A percentile compares a stretch with the other conserved stretches of the same genome.
These are phyloP conservation scores for Hypoxylon sp. DNA, from an alignment of 2,329 filamentous ascomycete genomes.

Conservation along the genomic window DNA sequence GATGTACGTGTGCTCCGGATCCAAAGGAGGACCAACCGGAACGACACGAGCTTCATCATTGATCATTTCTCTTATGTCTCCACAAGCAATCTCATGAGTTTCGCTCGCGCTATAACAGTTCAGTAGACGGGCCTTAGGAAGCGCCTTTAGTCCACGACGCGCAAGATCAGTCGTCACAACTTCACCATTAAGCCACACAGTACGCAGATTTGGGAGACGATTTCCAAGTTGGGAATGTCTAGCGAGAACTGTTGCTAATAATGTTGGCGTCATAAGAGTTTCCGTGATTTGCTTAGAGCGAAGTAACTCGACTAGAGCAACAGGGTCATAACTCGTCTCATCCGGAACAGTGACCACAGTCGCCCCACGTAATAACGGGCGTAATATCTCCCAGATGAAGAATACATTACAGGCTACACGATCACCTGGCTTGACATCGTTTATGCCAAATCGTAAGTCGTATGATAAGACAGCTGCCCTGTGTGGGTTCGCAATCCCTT, in stretches of 20 bases:
- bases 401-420: conserved; percentile 91
- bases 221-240: conserved; percentile 76
- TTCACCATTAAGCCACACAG: conserved; percentile 86
- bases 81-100: conserved; percentile 84
- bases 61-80: conserved; percentile 79
- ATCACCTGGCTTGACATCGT: conserved; percentile 79
- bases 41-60: conserved; percentile 76
- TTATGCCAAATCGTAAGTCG: conserved; percentile 77
- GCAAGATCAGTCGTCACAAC: conserved; percentile 85
- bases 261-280: conserved; percentile 86
- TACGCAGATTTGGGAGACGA: conserved; percentile 76
- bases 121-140: conserved; percentile 78
- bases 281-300: conserved; percentile 78
- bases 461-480: conserved; percentile 81
- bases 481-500: conserved; percentile 86
- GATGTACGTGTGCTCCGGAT: conserved; percentile 79
- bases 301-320: conserved; percentile 79
- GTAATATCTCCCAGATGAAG: conserved; percentile 88
- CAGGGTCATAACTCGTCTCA: conserved; percentile 82
- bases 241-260: conserved; percentile 80
- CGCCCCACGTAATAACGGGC: conserved; percentile 81
- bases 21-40: conserved; percentile 79
- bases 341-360: conserved; percentile 83
- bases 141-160: conserved; percentile 74
- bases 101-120: conserved; percentile 89